Percentiles rank a stretch among this genome's conserved stretches.
phyloP scores from a whole-genome alignment of 2,329 filamentous ascomycete species.

The Colletotrichum tropicale region DNA sequence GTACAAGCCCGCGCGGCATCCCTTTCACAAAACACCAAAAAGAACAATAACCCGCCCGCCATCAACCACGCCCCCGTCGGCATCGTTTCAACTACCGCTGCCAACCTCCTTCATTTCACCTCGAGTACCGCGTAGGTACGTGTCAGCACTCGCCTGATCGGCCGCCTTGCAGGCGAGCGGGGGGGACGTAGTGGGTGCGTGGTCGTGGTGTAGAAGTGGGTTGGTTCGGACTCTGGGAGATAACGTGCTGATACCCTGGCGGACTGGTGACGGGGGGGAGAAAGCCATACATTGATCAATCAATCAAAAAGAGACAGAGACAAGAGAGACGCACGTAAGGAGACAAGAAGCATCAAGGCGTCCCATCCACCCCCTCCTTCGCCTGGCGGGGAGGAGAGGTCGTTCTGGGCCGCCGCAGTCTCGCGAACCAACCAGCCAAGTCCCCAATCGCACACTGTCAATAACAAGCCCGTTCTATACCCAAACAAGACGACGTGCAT shows the following conservation, averaged over 20 bases:
- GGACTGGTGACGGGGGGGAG: background rate
- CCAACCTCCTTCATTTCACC: background rate
- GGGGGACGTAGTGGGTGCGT: background rate
- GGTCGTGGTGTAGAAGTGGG: background rate
- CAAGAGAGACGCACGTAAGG: background rate
- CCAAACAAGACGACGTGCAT: conserved; percentile 5
- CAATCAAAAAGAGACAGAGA: background rate
- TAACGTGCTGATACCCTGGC: background rate
- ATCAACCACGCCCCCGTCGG: background rate
- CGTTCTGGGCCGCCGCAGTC: background rate
- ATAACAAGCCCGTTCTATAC: background rate
- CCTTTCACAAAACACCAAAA: background rate
- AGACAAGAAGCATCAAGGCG: background rate
- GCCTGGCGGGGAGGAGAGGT: background rate
- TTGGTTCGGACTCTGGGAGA: background rate
- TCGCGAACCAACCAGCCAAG: background rate
- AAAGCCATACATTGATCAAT: background rate
- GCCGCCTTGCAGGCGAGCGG: background rate
- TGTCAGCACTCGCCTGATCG: background rate
- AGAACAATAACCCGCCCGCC: background rate
- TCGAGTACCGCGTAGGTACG: background rate
- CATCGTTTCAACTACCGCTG: background rate
- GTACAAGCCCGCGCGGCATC: background rate
- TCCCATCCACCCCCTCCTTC: background rate
- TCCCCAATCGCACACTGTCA: background rate